Percentiles rank a stretch among this genome's conserved stretches.
These are phyloP conservation scores for Trametes sanguinea DNA, from an alignment of 768 basidiomycete genomes.

Conservation along the genomic window DNA sequence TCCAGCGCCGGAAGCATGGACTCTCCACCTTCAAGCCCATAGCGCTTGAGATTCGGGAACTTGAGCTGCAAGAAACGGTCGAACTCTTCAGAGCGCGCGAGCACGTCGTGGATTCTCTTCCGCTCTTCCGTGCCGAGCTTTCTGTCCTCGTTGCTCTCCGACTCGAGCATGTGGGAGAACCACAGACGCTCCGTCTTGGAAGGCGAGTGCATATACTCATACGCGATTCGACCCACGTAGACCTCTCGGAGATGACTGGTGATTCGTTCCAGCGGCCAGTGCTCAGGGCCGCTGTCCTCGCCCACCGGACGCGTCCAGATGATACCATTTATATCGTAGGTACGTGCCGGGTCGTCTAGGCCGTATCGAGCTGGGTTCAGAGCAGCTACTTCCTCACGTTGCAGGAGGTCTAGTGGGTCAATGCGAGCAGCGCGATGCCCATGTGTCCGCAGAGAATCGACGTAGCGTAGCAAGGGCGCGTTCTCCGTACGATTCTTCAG, in stretches of 20 bases:
- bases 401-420: constrained; percentile 86
- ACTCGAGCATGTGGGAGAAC: constrained; percentile 87
- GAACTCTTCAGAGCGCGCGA: constrained; percentile 77
- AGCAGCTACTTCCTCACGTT: constrained; percentile 78
- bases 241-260: constrained; percentile 65
- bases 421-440: constrained; percentile 84
- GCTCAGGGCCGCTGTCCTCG: constrained; percentile 39
- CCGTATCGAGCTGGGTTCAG: constrained; percentile 80
- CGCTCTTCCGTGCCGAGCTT: constrained; percentile 40
- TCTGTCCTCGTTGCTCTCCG: constrained; percentile 34
- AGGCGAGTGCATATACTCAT: constrained; percentile 91
- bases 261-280: constrained; percentile 74
- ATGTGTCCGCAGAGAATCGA: constrained; percentile 84
- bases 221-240: constrained; percentile 85
- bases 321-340: constrained; percentile 79
- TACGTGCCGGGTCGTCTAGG: constrained; percentile 50
- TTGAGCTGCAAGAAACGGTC: constrained; percentile 86
- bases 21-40: constrained; percentile 91
- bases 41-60: constrained; percentile 87
- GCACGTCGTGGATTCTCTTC: constrained; percentile 62
- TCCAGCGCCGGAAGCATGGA: constrained; percentile 92
- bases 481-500: constrained; percentile 69
- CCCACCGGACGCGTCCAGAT: constrained; percentile 64
- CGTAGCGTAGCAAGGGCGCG: constrained; percentile 81
- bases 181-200: constrained; percentile 84